phyloP scores from a whole-genome alignment of 1,139 yeast species.

The Keqinozyma sinolaborantium region DNA sequence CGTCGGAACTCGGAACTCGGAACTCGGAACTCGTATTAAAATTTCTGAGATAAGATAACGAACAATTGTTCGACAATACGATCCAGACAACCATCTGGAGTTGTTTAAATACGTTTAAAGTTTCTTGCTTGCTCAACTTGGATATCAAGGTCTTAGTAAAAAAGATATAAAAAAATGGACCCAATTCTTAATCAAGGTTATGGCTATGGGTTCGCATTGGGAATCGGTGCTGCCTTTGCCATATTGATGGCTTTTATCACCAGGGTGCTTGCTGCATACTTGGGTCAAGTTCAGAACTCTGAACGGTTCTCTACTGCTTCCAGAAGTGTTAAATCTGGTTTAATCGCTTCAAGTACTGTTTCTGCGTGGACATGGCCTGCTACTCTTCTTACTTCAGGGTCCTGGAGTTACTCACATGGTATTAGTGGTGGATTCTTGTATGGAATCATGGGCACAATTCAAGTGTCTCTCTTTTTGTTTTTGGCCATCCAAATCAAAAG shows the following conservation, averaged over 20 bases:
- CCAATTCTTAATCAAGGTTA: constrained; percentile 19
- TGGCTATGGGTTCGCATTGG: constrained; percentile 39
- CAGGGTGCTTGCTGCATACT: constrained; percentile 20
- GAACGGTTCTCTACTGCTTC: constrained; percentile 39
- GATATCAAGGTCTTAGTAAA: too few species aligned
- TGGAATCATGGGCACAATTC: constrained; percentile 76
- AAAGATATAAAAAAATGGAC: constrained; percentile 8
- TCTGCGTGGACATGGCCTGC: constrained; percentile 43
- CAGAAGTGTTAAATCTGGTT: constrained; percentile 32
- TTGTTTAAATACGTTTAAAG: constrained; percentile 1
- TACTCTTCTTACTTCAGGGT: constrained; percentile 30
- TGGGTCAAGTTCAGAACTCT: constrained; percentile 34
- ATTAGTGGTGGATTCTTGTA: constrained; percentile 64
- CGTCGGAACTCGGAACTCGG: constrained; percentile 2
- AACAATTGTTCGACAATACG: neutral
- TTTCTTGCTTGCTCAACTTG: neutral
- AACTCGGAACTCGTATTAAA: constrained; percentile 1
- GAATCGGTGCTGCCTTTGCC: constrained; percentile 40
- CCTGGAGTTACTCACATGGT: constrained; percentile 28
- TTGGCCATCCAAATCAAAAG: constrained; percentile 72
- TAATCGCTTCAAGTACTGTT: constrained; percentile 35
- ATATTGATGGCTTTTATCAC: constrained; percentile 32
- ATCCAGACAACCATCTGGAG: neutral
- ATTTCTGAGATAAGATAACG: too few species aligned
- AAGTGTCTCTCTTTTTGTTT: constrained; percentile 67